These are phyloP conservation scores for Colletotrichum godetiae DNA, from an alignment of 2,329 filamentous ascomycete genomes.

Conservation along the genomic window DNA sequence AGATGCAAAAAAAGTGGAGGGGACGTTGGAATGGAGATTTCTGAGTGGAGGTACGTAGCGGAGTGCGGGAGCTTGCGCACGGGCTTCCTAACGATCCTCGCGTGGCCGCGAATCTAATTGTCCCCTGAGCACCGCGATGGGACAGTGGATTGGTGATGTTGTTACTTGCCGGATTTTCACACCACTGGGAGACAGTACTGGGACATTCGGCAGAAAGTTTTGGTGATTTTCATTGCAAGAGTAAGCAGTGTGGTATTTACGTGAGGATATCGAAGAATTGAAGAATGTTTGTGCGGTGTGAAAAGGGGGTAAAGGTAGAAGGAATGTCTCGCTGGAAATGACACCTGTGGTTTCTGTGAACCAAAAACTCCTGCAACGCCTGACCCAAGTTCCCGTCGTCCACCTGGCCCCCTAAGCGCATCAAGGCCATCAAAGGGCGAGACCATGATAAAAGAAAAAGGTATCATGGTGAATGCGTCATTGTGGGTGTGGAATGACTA, in stretches of 20 bases:
- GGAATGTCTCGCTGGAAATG: not conserved
- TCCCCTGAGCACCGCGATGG: not conserved
- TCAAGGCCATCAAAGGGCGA: not conserved
- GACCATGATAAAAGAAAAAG: too few relatives aligned
- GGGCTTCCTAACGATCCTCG: not conserved
- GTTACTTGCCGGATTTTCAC: not conserved
- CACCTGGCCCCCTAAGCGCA: not conserved
- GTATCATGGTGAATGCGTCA: not conserved
- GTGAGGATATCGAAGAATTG: not conserved
- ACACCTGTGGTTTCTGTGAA: not conserved
- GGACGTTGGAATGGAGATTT: not conserved
- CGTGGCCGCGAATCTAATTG: not conserved
- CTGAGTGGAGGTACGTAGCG: conserved; percentile 10
- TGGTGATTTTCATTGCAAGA: not conserved
- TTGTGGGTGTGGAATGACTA: not conserved
- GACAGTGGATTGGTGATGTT: not conserved
- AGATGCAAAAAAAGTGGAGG: conserved; percentile 15
- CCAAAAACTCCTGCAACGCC: not conserved
- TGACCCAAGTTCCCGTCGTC: not conserved
- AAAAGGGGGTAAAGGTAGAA: not conserved
- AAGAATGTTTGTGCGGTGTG: not conserved
- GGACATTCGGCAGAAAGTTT: not conserved
- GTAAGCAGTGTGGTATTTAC: not conserved
- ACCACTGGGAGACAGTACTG: too few relatives aligned
- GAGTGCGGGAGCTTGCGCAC: conserved; percentile 19